Base-by-base conservation (phyloP, 2,329 filamentous ascomycete genomes). In the Metarhizium sp. region DNA sequence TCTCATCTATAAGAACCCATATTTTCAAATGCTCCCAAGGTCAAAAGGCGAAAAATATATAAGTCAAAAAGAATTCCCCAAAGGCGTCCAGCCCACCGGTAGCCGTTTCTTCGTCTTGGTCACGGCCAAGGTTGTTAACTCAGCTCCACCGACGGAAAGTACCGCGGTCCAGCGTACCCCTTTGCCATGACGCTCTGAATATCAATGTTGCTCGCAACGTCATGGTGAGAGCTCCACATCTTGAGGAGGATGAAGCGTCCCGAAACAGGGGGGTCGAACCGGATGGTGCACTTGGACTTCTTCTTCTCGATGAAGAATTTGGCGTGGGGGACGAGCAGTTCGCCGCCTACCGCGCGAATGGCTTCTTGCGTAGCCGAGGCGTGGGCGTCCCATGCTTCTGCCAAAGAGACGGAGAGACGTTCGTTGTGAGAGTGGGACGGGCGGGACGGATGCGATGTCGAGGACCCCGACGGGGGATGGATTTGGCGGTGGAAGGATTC, bases 161-260 rank as follows among this genome's bases (percentile, higher is more conserved):
- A 96, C 57, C 92, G 81, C 10, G 89, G 88, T 4, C 92, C 92
- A 0, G 90, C 88, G 70, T 86, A 96, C 0, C 92, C 92, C 64
- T 88, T 86, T 1, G 86, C 88, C 56, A 91, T 80, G 29, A 96
- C 85, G 49, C 86, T 90, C 69, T 96, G 88, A 43, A 97, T 90
- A 66, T 96, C 91, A 60, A 96, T 95, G 64, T 95, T 95, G 57
- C 75, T 75, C 5, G 67, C 63, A 4, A 81, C 77, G 50, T 85
- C 82, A 30, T 83, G 80, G 57, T 82, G 81, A 2, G 88, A 87
- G 63, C 86, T 91, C 88, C 90, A 96, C 68, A 96, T 82, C 75
- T 96, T 96, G 59, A 97, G 76, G 46, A 96, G 72, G 53, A 97
- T 87, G 67, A 88, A 95, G 55, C 89, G 82, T 5, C 88, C 89